Evolutionary conservation across 1,284 basidiomycete species (phyloP).

Genomic region (Leccinum cinnamomeum): DNA sequence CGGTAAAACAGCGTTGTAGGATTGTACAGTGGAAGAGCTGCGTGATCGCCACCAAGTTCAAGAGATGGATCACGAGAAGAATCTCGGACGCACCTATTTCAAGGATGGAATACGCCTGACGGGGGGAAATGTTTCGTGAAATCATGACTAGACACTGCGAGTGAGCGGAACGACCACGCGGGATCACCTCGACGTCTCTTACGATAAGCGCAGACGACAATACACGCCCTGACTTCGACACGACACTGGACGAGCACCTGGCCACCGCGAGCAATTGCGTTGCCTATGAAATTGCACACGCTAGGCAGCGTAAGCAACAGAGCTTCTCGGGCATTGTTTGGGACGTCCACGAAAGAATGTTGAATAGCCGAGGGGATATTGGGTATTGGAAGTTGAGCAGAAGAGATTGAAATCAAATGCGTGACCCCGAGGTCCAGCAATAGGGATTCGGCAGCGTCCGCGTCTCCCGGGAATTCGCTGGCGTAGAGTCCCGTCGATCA

Average conservation of each 20-base stretch:
- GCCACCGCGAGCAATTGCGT: conserved; percentile 40
- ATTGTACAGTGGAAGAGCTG: conserved; percentile 58
- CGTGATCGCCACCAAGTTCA: background rate
- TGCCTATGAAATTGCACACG: conserved; percentile 43
- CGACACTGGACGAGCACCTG: conserved; percentile 67
- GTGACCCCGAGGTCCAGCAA: conserved; percentile 50
- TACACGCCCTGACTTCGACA: conserved; percentile 51
- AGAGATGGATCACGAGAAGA: background rate
- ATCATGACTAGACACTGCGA: conserved; percentile 38
- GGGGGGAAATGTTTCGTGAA: conserved; percentile 34
- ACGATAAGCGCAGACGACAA: conserved; percentile 66
- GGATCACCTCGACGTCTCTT: conserved; percentile 29
- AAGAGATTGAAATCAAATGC: conserved; percentile 52
- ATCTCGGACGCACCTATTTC: conserved; percentile 41
- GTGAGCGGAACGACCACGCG: conserved; percentile 19
- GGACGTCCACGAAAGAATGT: conserved; percentile 43
- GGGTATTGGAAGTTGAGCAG: conserved; percentile 40
- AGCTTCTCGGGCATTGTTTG: conserved; percentile 37
- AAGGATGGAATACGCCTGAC: conserved; percentile 40
- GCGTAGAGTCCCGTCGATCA: conserved; percentile 1
- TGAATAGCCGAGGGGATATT: conserved; percentile 34
- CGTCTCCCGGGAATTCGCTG: conserved; percentile 56
- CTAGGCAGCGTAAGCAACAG: conserved; percentile 46
- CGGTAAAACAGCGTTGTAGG: conserved; percentile 48
- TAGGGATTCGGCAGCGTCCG: conserved; percentile 49